phyloP scores from a whole-genome alignment of 2,329 filamentous ascomycete species.

The Aspergillus fijiensis region DNA sequence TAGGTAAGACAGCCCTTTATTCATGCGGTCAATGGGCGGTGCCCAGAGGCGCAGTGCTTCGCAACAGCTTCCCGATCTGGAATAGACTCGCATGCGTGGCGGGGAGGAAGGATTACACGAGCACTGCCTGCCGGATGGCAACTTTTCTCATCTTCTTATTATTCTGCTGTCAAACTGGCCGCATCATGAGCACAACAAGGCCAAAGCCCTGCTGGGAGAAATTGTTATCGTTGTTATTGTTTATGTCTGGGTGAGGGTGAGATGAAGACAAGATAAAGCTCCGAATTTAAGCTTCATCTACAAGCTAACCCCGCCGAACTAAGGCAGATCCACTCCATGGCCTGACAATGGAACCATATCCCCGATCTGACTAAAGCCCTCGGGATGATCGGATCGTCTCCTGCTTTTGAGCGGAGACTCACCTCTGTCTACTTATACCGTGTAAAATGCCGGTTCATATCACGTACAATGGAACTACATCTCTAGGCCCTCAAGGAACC shows the following conservation, averaged over 20 bases:
- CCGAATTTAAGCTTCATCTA: background rate
- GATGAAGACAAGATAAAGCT: background rate
- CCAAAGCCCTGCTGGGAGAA: too few relatives aligned
- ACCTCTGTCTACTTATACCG: background rate
- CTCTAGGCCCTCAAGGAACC: background rate
- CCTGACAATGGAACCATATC: background rate
- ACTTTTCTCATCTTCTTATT: background rate
- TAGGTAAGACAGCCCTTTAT: background rate
- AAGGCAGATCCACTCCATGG: background rate
- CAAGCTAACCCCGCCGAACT: too few relatives aligned
- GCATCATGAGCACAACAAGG: background rate
- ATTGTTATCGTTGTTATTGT: too few relatives aligned
- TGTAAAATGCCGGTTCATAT: too few relatives aligned
- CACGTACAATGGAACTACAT: too few relatives aligned
- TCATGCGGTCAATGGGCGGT: background rate
- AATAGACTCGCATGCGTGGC: background rate
- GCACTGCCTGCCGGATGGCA: background rate
- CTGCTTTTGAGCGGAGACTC: background rate
- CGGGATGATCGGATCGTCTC: too few relatives aligned
- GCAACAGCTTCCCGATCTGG: background rate
- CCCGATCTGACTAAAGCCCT: too few relatives aligned
- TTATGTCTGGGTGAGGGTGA: background rate
- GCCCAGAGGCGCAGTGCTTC: background rate
- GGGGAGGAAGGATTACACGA: background rate
- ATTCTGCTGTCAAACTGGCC: background rate